These are phyloP conservation scores for Passiflora organensis DNA, from an alignment of 345 rosid species.

Conservation along the genomic window DNA sequence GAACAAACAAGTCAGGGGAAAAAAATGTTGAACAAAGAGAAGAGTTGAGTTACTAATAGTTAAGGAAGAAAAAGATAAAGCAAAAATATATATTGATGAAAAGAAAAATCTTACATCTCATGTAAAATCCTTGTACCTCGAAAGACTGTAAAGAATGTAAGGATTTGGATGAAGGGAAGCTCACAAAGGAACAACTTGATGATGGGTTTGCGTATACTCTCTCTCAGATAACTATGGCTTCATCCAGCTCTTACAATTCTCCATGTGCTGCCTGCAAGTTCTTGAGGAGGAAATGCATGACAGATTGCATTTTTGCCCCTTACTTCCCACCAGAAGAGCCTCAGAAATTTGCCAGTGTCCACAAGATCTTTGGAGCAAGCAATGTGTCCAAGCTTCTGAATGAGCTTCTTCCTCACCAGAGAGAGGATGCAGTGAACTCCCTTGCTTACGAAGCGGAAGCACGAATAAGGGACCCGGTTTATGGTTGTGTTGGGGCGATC, in stretches of 20 bases:
- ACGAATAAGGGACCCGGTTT: slow-evolving; percentile 81
- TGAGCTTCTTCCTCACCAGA: slow-evolving; percentile 83
- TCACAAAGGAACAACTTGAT: slow-evolving; percentile 14
- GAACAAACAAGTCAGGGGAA: background rate
- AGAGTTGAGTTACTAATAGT: too few relatives aligned
- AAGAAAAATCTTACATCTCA: background rate
- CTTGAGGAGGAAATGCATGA: slow-evolving; percentile 85
- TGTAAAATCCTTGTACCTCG: too few relatives aligned
- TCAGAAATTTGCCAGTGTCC: slow-evolving; percentile 86
- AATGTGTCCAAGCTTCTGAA: slow-evolving; percentile 86
- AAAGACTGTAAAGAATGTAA: background rate
- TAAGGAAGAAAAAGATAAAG: background rate
- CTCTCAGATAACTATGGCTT: slow-evolving; percentile 35
- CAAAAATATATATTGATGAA: background rate
- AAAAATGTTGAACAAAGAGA: too few relatives aligned
- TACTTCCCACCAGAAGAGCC: slow-evolving; percentile 97
- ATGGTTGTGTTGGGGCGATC: slow-evolving; percentile 87
- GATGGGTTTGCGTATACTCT: slow-evolving; percentile 4
- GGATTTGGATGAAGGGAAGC: slow-evolving; percentile 9
- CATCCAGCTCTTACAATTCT: slow-evolving; percentile 81
- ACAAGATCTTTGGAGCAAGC: slow-evolving; percentile 97
- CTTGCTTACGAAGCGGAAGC: slow-evolving; percentile 96
- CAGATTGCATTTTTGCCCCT: slow-evolving; percentile 92
- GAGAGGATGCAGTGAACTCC: slow-evolving; percentile 93
- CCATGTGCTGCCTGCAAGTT: slow-evolving; percentile 98